These are phyloP conservation scores for Heliamphora exappendiculata DNA, from an alignment of 148 eudicot genomes.

Conservation along the genomic window DNA sequence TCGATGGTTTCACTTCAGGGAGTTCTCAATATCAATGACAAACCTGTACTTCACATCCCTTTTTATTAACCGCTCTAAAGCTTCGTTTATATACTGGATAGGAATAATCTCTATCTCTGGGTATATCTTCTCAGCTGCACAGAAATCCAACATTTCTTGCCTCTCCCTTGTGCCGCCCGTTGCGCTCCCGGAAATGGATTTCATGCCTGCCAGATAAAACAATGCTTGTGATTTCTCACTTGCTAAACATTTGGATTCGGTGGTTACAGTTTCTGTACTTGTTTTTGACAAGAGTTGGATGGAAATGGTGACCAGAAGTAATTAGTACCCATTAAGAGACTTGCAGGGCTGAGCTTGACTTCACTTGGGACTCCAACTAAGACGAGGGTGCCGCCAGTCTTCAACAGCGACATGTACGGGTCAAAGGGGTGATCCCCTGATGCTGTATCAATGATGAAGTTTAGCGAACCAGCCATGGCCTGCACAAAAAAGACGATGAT, in stretches of 20 bases:
- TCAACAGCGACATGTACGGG: conserved; percentile 14
- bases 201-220: conserved; percentile 14
- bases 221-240: neutral
- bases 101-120: conserved; percentile 16
- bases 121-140: conserved; percentile 14
- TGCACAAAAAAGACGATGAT: neutral
- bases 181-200: conserved; percentile 10
- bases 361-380: conserved; percentile 16
- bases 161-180: conserved; percentile 16
- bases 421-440: conserved; percentile 17
- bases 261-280: too few species aligned
- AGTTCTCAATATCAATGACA: conserved; percentile 16
- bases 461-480: neutral
- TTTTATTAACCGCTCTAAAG: conserved; percentile 14
- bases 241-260: neutral
- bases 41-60: conserved; percentile 16
- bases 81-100: conserved; percentile 17
- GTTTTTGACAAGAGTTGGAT: too few species aligned
- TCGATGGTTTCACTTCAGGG: neutral
- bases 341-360: conserved; percentile 11
- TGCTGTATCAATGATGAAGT: conserved; percentile 14
- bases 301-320: neutral
- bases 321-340: conserved; percentile 8
- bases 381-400: conserved; percentile 15
- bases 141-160: conserved; percentile 20